Evolutionary conservation across 176 grass and related monocot species (phyloP), one percentile per base, ranked within the genome.

Genomic region (Oryza glumipatula): DNA sequence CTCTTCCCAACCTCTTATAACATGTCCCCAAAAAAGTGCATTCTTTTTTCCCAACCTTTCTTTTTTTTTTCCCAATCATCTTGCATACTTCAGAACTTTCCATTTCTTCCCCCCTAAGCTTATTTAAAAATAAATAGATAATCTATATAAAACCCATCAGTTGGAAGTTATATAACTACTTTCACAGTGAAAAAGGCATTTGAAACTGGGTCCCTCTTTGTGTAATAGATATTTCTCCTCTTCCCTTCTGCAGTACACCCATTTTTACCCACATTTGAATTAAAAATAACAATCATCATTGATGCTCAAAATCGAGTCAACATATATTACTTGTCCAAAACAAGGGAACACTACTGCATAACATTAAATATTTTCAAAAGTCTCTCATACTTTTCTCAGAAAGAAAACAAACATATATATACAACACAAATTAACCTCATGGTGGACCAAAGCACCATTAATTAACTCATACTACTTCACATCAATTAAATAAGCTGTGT

Each of bases 81-180:
- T 76, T 87, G 70, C 68, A 46, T 43, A 45, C 58, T 67, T 43
- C 54, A 79, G 56, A 44, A 15, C 61, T 79, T 77, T 73, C 19
- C 33, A 67, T 67, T 83, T 88, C 68, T 79, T 84, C 74, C 81
- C 51, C 46, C 3, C 47, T 79, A 88, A 80, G 76, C 58, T 66
- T 84, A 58, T 88, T 82, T 76, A 28, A 64, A 44, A 74, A 74
- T 14, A 0, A 67, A 33, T 14, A 80, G 54, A 70, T 47, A 68
- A 35, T 13, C 23, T 22, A n/a, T 46, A 7, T 63, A 24, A 74
- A 60, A 43, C 8, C 1, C 8, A 23, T 6, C 74, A 45, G 3
- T 23, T 44, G 67, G 56, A 78, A 79, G 74, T 79, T 79, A 73
- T 88, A 32, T 83, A 88, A 79, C 80, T 78, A 35, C 32, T 44